These are phyloP conservation scores for Musa beccarii DNA, from an alignment of 176 grass and related monocot species.

Conservation along the genomic window DNA sequence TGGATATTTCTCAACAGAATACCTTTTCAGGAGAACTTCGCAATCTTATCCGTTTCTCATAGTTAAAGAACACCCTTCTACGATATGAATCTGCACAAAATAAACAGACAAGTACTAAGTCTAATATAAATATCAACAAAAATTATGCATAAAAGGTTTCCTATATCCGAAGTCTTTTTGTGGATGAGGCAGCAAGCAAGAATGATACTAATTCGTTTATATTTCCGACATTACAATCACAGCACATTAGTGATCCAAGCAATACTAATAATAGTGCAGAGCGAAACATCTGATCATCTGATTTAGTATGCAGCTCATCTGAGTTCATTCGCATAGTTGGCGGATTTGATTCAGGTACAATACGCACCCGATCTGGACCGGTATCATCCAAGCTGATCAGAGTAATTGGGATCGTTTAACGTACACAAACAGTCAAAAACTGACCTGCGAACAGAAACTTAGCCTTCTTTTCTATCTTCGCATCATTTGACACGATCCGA, in stretches of 20 bases:
- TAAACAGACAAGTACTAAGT: not conserved
- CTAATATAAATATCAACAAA: not conserved
- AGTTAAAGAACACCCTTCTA: slow-evolving; percentile 91
- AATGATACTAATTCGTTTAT: not conserved
- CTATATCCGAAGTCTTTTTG: not conserved
- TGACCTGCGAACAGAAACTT: not conserved
- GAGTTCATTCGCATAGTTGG: too few species aligned
- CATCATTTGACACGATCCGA: not conserved
- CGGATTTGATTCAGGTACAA: too few species aligned
- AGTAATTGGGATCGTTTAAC: too few species aligned
- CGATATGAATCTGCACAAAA: slow-evolving; percentile 55
- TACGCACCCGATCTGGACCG: too few species aligned
- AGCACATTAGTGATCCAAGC: too few species aligned
- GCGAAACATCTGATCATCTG: too few species aligned
- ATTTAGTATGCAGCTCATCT: too few species aligned
- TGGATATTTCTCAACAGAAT: not conserved
- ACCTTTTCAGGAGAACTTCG: slow-evolving; percentile 91
- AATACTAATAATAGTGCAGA: too few species aligned
- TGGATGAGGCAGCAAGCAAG: not conserved
- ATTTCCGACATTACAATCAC: too few species aligned
- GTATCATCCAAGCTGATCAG: too few species aligned
- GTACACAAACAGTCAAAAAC: not conserved
- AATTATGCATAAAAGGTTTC: not conserved
- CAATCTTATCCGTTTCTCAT: slow-evolving; percentile 83
- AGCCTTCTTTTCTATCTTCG: not conserved